Evolutionary conservation across 768 basidiomycete species (phyloP), one percentile per base, ranked within the genome.

Genomic region (Boletus rubescentipes): DNA sequence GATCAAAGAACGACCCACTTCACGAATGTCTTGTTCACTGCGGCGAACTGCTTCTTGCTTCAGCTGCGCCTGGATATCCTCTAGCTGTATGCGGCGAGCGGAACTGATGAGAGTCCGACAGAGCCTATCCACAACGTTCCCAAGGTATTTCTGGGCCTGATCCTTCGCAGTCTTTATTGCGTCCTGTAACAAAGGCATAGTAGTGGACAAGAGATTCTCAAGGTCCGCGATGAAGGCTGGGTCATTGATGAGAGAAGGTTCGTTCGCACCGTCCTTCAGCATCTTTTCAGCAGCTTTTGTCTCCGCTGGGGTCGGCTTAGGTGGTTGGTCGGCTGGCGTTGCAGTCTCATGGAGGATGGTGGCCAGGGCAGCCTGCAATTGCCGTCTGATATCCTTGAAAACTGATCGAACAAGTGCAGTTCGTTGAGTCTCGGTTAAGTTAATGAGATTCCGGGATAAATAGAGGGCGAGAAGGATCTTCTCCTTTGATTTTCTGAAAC

Each of bases 401-500:
- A 63, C 49, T 5, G 63, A 54, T 26, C 34, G 50, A 38, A 66
- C 49, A 1, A 67, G 46, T 15, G 46, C 39, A 7, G 47, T 21
- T 0, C 58, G 37, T 11, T 67, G 65, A 29, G 26, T 15, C 9
- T 67, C 54, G 0, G 58, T 58, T 16, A 40, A 51, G 36, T 50
- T 56, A 6, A 58, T 35, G 34, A 66, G 47, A 26, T 31, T 56
- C 15, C 53, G 55, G 5, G 51, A 59, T 30, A 67, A 32, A 46
- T 64, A 46, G 21, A 58, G 52, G 29, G 47, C 21, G 12, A 67
- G 55, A n/a, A 54, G 52, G 0, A 67, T 67, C 20, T 55, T 64
- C 31, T 62, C 66, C 44, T 67, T 67, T 1, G 56, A 64, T 32
- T 23, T 64, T 43, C 58, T 57, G 49, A 67, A 69, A 14, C 21